Conservation (phyloP, 257 asterid species). For the Knoxia roxburghii region DNA sequence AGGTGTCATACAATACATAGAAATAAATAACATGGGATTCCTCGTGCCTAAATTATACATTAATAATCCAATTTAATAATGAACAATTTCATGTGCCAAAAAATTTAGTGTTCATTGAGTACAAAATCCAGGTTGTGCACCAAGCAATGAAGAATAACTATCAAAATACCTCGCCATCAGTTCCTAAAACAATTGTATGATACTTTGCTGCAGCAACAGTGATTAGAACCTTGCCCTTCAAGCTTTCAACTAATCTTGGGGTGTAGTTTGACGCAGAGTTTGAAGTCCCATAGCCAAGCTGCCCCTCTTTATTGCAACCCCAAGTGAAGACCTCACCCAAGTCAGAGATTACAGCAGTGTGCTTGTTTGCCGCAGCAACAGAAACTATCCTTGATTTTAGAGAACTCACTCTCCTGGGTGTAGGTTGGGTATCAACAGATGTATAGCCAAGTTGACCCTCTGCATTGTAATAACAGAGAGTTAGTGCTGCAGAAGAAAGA, state of each 20-base stretch:
- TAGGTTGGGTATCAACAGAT: conserved; percentile 94
- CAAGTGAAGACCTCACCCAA: conserved; percentile 91
- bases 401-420: conserved; percentile 91
- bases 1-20: background rate
- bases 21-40: background rate
- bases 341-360: conserved; percentile 86
- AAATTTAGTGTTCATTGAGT: no score
- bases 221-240: conserved; percentile 75
- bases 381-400: conserved; percentile 70
- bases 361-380: conserved; percentile 97
- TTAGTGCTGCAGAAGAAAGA: conserved; percentile 2
- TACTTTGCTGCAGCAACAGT: conserved; percentile 87
- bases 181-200: conserved; percentile 86
- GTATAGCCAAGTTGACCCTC: conserved; percentile 99
- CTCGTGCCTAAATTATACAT: background rate
- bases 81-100: background rate
- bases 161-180: conserved; percentile 85
- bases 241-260: conserved; percentile 87
- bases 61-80: background rate
- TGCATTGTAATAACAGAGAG: conserved; percentile 27
- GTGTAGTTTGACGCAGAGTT: conserved; percentile 92
- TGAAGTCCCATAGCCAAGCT: conserved; percentile 97
- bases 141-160: background rate
- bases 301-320: conserved; percentile 99
- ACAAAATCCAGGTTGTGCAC: background rate